Base-by-base conservation (phyloP, 306 rosid genomes). In the Dicorynia guianensis region DNA sequence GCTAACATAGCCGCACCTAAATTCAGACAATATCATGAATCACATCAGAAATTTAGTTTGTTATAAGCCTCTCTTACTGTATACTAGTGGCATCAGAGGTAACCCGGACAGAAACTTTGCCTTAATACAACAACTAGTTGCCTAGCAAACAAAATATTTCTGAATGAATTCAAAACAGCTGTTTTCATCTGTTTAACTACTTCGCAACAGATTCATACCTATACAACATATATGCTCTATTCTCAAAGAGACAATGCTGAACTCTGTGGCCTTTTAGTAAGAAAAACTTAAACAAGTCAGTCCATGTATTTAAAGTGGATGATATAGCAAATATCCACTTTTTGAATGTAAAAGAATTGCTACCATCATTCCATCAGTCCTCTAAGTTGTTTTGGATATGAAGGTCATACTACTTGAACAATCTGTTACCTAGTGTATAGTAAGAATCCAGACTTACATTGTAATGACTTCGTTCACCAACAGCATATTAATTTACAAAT, bases 1-100 rank as follows among this genome's bases (percentile, higher is more conserved):
- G 93, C 92, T 62, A 95, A 75, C 92, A 95, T 83, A 40, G 89
- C 89, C 25, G 97, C 92, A 80, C 97, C 99, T 95, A 92, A 74
- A 69, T 76, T 76, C 60, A 74, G 58, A 35, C 69, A 77, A 54
- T 13, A 83, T 71, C 38, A 67, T 6, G 75, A 57, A 63, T 57
- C 61, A 68, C 47, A 70, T 46, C 65, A 82, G 56, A 60, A 46
- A 20, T 36, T 7, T 15, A 59, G 34, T 65, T 55, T 50, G n/a
- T 19, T 20, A 34, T 61, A 68, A 68, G 30, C 30, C 30, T 52
- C 12, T 54, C 5, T 17, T 8, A 18, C 0, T 8, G 59, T 7
- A 12, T 17, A 18, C 59, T 7, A 6, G 59, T 8, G 4, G 56
- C 34, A 54, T 54, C 10, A 9, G 8, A 3, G 10, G 46, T 40